A percentile compares a stretch with the other conserved stretches of the same genome.
These are phyloP conservation scores for Capronia coronata DNA, from an alignment of 2,329 filamentous ascomycete genomes.

Conservation along the genomic window DNA sequence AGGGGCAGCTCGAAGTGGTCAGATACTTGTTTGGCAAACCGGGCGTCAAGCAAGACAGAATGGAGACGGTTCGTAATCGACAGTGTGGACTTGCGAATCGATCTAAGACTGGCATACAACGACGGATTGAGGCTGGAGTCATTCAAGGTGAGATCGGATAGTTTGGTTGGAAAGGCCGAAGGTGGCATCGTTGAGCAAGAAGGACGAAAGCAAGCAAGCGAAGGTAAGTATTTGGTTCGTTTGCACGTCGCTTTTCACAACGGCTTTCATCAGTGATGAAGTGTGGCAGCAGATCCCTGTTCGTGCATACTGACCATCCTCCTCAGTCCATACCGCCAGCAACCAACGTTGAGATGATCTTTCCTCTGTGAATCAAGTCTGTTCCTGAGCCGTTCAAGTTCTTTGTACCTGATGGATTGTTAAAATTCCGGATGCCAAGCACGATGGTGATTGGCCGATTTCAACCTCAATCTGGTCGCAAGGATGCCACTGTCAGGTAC, in stretches of 20 bases:
- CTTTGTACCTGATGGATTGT: neutral
- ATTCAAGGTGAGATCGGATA: constrained; percentile 20
- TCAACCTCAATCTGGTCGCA: neutral
- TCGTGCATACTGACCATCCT: no score
- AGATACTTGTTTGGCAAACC: constrained; percentile 61
- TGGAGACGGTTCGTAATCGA: constrained; percentile 73
- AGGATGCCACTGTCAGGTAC: no score
- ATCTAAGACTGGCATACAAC: constrained; percentile 46
- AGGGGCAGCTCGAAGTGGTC: constrained; percentile 55
- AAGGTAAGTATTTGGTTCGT: constrained; percentile 1
- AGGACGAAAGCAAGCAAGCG: neutral
- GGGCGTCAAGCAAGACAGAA: constrained; percentile 70
- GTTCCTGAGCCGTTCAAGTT: no score
- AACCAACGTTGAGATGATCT: no score
- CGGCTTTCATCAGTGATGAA: neutral
- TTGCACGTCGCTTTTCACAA: neutral
- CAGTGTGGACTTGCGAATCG: constrained; percentile 69
- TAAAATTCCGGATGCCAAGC: constrained; percentile 16
- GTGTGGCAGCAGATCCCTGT: neutral
- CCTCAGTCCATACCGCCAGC: no score
- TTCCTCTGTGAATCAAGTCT: neutral
- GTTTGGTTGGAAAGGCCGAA: constrained; percentile 19
- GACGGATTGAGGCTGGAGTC: constrained; percentile 14
- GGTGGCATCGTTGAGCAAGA: constrained; percentile 9
- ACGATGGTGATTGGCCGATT: constrained; percentile 5